A percentile compares a stretch with the other conserved stretches of the same genome.
Evolutionary conservation across 495 filamentous ascomycete genomes (phyloP).

Genomic region (Aspergillus avenaceus): DNA sequence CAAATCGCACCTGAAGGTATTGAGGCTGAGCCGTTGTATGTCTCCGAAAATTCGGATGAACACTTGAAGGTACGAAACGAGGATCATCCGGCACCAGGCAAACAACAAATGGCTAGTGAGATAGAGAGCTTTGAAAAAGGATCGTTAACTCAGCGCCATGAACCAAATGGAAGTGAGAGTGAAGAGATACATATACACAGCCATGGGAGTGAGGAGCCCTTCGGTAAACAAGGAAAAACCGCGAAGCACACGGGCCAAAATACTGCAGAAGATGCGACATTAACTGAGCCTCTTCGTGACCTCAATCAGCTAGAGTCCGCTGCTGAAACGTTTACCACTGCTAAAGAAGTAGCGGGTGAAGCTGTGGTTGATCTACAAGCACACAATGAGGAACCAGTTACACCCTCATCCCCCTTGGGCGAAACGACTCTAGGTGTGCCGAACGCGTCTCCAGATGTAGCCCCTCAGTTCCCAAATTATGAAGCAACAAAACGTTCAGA

Average conservation of each 20-base stretch:
- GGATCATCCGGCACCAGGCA: background rate
- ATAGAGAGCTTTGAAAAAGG: too few relatives aligned
- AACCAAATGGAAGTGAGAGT: background rate
- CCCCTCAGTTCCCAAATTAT: too few relatives aligned
- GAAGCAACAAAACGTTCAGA: too few relatives aligned
- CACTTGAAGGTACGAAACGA: conserved; percentile 1
- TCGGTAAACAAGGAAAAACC: background rate
- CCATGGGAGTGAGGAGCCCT: background rate
- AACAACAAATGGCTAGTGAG: background rate
- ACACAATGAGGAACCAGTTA: background rate
- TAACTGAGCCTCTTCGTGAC: background rate
- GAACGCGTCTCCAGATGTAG: background rate
- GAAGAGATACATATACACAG: background rate
- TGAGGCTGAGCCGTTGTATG: conserved; percentile 8
- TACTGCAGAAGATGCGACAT: background rate
- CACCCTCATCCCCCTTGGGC: background rate
- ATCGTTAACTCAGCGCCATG: too few relatives aligned
- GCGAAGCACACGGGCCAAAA: background rate
- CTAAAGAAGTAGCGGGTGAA: background rate
- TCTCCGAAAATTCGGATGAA: conserved; percentile 14
- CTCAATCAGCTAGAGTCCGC: background rate
- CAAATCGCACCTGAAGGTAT: conserved; percentile 31
- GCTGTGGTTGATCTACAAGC: background rate
- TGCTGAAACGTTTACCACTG: background rate
- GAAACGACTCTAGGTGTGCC: conserved; percentile 9